Base-by-base conservation (phyloP, 1,284 basidiomycete species). In the Tilletia walkeri region DNA sequence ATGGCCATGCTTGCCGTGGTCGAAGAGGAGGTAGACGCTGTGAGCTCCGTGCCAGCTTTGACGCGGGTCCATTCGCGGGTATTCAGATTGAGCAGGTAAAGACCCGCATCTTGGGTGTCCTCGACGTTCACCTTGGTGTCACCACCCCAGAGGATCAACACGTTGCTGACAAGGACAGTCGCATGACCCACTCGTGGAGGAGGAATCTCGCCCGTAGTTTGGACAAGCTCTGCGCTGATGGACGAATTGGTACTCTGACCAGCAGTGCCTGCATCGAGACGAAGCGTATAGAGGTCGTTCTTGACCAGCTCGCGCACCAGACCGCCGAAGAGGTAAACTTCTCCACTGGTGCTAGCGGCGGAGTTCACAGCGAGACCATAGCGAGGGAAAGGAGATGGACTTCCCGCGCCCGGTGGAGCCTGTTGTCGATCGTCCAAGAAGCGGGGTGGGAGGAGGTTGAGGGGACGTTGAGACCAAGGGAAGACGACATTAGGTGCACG, bases 121-220 rank as follows among this genome's bases (percentile, higher is more conserved):
- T 88, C 87, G 12, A 89, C 88, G 73, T 88, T 88, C 24, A 89
- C 87, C 82, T 89, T 82, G 2, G 95, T 99, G 84, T 99, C 96
- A 45, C 96, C 96, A 71, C 96, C 96, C 95, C 96, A 99, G 4
- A 98, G 91, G 73, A 99, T 93, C 77, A 99, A 87, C 65, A 98
- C 95, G 79, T 93, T 94, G 84, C 93, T 94, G 71, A 98, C 93
- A 65, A 98, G 90, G 16, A 95, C 95, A 82, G 92, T 92, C 1
- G 95, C 93, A 86, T 99, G 96, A 0, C 96, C 96, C 18, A 99
- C 94, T 75, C 96, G 88, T 0, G 94, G 90, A 16, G 90, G 89
- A 0, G 96, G 96, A 20, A 93, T 87, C 78, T 96, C 94, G 4
- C 96, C 96, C 3, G 88, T 89, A 0, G 95, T 97, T 74, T 85